A percentile compares a stretch with the other conserved stretches of the same genome.
phyloP scores from a whole-genome alignment of 495 filamentous ascomycete genomes.

The Trichoderma virens region DNA sequence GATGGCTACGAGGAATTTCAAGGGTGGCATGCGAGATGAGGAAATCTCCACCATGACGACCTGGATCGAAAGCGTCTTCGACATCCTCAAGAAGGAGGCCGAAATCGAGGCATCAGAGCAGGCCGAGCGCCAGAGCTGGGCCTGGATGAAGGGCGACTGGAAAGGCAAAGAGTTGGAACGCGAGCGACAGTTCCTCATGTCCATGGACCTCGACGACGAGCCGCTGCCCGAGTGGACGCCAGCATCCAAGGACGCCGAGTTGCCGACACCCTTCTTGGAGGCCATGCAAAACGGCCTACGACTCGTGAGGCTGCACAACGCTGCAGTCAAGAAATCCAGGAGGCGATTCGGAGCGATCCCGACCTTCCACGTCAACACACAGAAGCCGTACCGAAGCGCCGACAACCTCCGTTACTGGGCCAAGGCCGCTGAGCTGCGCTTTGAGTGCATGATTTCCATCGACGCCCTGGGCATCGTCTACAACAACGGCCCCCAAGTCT shows the following conservation, averaged over 20 bases:
- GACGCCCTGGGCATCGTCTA: slow-evolving; percentile 84
- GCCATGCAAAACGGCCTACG: slow-evolving; percentile 69
- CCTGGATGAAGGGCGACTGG: slow-evolving; percentile 76
- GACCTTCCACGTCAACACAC: slow-evolving; percentile 76
- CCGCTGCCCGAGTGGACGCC: slow-evolving; percentile 65
- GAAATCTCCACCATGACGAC: slow-evolving; percentile 62
- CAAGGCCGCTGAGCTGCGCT: slow-evolving; percentile 90
- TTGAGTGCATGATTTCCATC: slow-evolving; percentile 79
- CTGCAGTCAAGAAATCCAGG: slow-evolving; percentile 72
- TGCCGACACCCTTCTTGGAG: slow-evolving; percentile 70
- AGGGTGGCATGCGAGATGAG: slow-evolving; percentile 66
- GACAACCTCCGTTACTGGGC: slow-evolving; percentile 94
- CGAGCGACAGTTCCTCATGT: slow-evolving; percentile 73
- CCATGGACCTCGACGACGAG: slow-evolving; percentile 41
- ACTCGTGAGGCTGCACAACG: slow-evolving; percentile 83
- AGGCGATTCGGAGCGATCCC: slow-evolving; percentile 88
- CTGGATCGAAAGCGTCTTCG: slow-evolving; percentile 72
- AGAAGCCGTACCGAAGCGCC: slow-evolving; percentile 86
- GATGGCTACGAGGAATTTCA: slow-evolving; percentile 82
- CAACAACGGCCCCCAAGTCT: slow-evolving; percentile 52
- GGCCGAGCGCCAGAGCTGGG: slow-evolving; percentile 64
- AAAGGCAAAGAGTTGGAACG: slow-evolving; percentile 64
- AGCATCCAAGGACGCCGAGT: slow-evolving; percentile 35
- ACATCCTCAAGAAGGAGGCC: slow-evolving; percentile 66
- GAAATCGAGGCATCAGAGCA: slow-evolving; percentile 65